These are phyloP conservation scores for Rhizodiscina lignyota DNA, from an alignment of 495 filamentous ascomycete genomes.

Conservation along the genomic window DNA sequence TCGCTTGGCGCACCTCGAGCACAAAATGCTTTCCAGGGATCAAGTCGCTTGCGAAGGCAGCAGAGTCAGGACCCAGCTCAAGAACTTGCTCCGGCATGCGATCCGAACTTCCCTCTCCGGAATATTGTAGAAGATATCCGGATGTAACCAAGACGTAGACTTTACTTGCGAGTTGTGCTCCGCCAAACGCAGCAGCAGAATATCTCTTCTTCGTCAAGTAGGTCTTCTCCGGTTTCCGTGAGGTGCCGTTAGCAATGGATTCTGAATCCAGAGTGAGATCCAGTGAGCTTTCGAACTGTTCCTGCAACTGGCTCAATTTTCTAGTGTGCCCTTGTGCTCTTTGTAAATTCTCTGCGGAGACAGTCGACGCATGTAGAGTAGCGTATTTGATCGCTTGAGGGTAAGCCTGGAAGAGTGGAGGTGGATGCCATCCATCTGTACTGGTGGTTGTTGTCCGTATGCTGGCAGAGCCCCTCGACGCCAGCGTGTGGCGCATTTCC, in stretches of 20 bases:
- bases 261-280: conserved; percentile 10
- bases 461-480: conserved; percentile 2
- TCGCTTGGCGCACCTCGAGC: conserved; percentile 67
- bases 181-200: conserved; percentile 34
- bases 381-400: conserved; percentile 58
- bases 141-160: conserved; percentile 66
- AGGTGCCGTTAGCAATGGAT: background rate
- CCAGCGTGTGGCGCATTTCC: conserved; percentile 5
- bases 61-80: conserved; percentile 66
- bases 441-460: too few species aligned
- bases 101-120: conserved; percentile 63
- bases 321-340: conserved; percentile 38
- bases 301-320: conserved; percentile 24
- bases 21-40: conserved; percentile 91
- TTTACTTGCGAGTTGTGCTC: conserved; percentile 59
- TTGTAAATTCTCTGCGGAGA: conserved; percentile 43
- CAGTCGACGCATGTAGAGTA: conserved; percentile 28
- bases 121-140: conserved; percentile 77
- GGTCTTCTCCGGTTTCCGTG: conserved; percentile 7
- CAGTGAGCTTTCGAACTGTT: conserved; percentile 19
- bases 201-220: conserved; percentile 4
- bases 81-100: conserved; percentile 77
- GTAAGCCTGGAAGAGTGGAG: conserved; percentile 81
- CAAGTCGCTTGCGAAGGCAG: conserved; percentile 83
- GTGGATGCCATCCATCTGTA: conserved; percentile 43